Base-by-base conservation (phyloP, 169 alveolate genomes). In the Plasmodium reichenowi region DNA sequence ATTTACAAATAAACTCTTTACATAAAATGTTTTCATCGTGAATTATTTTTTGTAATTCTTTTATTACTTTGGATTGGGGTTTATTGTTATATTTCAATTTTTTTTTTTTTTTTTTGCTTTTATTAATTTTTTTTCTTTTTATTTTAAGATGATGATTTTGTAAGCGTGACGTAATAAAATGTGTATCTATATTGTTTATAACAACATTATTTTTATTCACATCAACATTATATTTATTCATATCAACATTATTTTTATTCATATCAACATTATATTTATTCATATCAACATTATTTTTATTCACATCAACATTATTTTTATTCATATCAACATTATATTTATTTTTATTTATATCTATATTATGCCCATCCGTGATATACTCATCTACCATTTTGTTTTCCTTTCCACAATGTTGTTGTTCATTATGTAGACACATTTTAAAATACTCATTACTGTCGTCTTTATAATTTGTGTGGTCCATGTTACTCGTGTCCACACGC, bases 51-150 rank as follows among this genome's bases (percentile, higher is more conserved):
- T 74, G 73, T 45, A 74, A 20, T 12, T 24, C 29, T 45, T 60
- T 29, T 7, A 74, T 7, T 15, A 20, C 15, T 13, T 59, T 74
- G 5, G 73, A 43, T 24, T 0, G 24, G 32, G 38, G 26, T 24
- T 67, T 64, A 26, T 70, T 54, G 3, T 45, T 72, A 22, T 24
- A 45, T 7, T 76, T 47, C 10, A 63, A 56, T n/a, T 52, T 48
- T 63, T 76, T 76, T 20, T 22, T 20, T 72, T 72, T 72, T 72
- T 76, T 76, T 60, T 43, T 73, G 13, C 12, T 59, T 74, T 26
- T 74, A 15, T 43, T 76, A 26, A 15, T 63, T 64, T 22, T 75
- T 75, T 68, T 74, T 7, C 43, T 24, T n/a, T 52, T 15, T 59
- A 24, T 13, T 7, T 20, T 10, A 24, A 26, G 24, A 63, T 22